Base-by-base conservation (phyloP, 2,329 filamentous ascomycete genomes). In the Claviceps humidiphila region DNA sequence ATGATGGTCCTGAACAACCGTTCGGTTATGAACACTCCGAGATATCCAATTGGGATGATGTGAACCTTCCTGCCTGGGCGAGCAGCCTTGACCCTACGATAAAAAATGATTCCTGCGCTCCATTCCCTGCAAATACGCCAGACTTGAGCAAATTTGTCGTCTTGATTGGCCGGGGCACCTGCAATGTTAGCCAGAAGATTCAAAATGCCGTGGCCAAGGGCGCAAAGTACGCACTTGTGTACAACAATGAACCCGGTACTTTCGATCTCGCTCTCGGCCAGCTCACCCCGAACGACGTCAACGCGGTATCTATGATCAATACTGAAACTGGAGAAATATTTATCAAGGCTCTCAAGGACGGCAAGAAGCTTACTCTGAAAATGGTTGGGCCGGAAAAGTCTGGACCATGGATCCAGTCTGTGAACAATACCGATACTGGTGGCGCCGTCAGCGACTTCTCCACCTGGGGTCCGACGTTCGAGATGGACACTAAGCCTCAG, bases 391-490 rank as follows among this genome's bases (percentile, higher is more conserved):
- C 2, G 37, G 46, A 17, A 55, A 62, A 26, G 60, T 61, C 49
- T 63, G 26, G 26, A 30, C 26, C 26, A 30, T 30, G 26, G 26
- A 30, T 66, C 1, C 42, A 58, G 1, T 71, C 70, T 0, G 72
- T 42, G 37, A 47, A 51, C 22, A 57, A 56, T 41, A 55, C 51
- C 1, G 49, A 57, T 0, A 74, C 72, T 0, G 76, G 74, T 1
- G 80, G 80, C 6, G 75, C 71, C 47, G 60, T 76, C 39, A 79
- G 74, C 58, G 64, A 63, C 5, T 81, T 68, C 61, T 78, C 75
- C 43, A 75, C 73, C 6, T 84, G 79, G 80, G 80, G 80, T 8
- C 80, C 80, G 2, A 79, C 74, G 3, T 82, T 72, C 62, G 78
- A 83, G 59, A 68, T 78, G 56, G 71, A 75, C 46, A 63, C 76